A percentile compares a stretch with the other conserved stretches of the same genome.
Conservation (phyloP, 305 asterid genomes). For the Fraxinus ornus region DNA sequence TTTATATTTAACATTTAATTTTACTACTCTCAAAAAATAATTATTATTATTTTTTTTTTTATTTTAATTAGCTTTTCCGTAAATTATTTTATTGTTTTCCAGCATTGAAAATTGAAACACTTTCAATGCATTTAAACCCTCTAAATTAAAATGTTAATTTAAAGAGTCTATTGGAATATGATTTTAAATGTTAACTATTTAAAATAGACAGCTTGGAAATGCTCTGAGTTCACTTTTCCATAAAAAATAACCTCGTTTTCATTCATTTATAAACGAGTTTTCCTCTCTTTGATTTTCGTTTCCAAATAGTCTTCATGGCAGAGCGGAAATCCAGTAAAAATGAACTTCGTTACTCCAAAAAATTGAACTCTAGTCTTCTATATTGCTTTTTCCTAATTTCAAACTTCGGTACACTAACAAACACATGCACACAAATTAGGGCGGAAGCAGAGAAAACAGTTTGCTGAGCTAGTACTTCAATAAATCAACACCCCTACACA, state of each 20-base stretch:
- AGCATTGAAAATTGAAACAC: too few species aligned
- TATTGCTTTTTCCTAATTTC: neutral
- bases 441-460: neutral
- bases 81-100: too few species aligned
- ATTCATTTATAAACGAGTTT: neutral
- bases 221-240: neutral
- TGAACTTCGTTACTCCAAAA: neutral
- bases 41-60: too few species aligned
- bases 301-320: neutral
- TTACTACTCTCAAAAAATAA: too few species aligned
- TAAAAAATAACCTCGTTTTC: neutral
- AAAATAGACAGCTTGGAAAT: too few species aligned
- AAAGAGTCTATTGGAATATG: too few species aligned
- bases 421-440: neutral
- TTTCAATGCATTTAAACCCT: too few species aligned
- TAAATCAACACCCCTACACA: neutral
- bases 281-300: neutral
- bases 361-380: neutral
- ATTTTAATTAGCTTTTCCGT: too few species aligned
- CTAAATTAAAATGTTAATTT: too few species aligned
- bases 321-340: neutral
- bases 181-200: too few species aligned
- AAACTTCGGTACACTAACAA: neutral
- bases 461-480: neutral
- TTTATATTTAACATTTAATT: too few species aligned